Conservation (phyloP, 2,329 filamentous ascomycete species). For the Ceratocystis ficicola region DNA sequence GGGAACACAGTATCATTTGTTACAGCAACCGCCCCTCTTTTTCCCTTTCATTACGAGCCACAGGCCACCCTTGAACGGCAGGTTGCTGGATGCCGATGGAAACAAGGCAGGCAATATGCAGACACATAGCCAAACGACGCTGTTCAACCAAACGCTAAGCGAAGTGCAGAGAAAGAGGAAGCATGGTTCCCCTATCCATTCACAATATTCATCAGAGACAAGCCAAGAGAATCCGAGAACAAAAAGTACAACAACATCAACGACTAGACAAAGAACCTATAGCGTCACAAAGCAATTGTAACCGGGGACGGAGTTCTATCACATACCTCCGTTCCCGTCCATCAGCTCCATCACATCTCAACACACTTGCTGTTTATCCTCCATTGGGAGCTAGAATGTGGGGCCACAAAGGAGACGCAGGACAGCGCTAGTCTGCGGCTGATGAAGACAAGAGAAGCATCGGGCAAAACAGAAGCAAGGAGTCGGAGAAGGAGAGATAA, state of each 20-base stretch:
- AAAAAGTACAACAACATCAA: no score
- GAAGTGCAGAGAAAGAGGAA: neutral
- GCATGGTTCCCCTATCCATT: neutral
- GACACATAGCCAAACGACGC: neutral
- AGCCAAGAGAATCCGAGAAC: no score
- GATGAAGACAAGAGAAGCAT: neutral
- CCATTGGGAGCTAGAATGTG: neutral
- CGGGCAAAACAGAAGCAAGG: neutral
- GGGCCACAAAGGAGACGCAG: neutral
- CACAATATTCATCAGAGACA: neutral
- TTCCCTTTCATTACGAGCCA: neutral
- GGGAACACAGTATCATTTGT: neutral
- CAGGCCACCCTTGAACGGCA: neutral
- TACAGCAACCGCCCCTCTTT: neutral
- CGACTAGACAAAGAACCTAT: neutral
- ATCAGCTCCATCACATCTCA: neutral
- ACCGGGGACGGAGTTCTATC: neutral
- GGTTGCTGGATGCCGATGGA: neutral
- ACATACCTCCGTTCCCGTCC: neutral
- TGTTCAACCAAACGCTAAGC: slow-evolving; percentile 1
- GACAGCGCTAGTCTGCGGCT: neutral
- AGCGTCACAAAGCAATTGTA: neutral
- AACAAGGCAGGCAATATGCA: neutral
- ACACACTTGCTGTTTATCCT: neutral
- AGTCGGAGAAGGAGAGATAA: neutral